phyloP scores from a whole-genome alignment of 169 alveolate species.

The Cystoisospora suis region DNA sequence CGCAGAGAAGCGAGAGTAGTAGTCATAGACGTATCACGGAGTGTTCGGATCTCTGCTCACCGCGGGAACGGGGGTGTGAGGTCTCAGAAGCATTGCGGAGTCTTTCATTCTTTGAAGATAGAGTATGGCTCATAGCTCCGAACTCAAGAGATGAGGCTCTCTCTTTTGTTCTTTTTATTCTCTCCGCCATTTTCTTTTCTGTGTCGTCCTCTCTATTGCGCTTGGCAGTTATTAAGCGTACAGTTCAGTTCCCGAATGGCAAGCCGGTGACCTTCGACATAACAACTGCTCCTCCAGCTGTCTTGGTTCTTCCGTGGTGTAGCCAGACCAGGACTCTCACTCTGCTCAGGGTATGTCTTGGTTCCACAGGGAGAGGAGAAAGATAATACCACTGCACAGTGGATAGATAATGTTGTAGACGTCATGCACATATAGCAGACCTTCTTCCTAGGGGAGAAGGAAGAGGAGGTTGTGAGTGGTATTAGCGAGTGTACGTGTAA shows the following conservation, averaged over 20 bases:
- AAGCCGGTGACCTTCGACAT: conserved; percentile 12
- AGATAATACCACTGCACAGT: not conserved
- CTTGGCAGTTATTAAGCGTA: conserved; percentile 30
- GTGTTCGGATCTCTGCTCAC: no score
- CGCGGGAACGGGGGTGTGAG: no score
- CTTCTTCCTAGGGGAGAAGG: no score
- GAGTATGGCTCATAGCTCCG: no score
- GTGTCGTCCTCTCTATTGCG: not conserved
- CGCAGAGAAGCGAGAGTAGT: no score
- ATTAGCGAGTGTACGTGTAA: no score
- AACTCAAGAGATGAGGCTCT: no score
- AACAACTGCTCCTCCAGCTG: conserved; percentile 57
- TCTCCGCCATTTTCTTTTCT: not conserved
- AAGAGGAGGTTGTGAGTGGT: no score
- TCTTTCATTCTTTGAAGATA: no score
- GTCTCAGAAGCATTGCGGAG: no score
- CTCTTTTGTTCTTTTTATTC: not conserved
- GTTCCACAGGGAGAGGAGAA: not conserved
- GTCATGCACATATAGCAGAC: not conserved
- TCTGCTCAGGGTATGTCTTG: conserved; percentile 44
- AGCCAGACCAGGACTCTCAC: conserved; percentile 25
- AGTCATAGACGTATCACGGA: no score
- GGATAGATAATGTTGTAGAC: not conserved
- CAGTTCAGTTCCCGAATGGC: conserved; percentile 51
- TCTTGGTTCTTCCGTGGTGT: conserved; percentile 32